Evolutionary conservation across 129 eudicot species (phyloP).

Genomic region (Flaveria sonorensis): DNA sequence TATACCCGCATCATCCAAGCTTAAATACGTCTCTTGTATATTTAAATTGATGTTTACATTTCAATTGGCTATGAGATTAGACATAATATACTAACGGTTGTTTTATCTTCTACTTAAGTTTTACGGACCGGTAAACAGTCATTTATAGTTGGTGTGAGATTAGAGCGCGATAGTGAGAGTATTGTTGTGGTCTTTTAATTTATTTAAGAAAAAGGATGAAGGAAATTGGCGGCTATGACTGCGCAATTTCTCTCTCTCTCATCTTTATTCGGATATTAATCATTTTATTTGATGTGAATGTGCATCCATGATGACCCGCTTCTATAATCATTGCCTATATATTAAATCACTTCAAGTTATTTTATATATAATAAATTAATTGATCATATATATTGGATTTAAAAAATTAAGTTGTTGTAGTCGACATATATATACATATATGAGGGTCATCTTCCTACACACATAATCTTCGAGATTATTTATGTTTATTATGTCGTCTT

Average conservation of each 20-base stretch:
- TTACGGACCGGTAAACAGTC: too few relatives aligned
- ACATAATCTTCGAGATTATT: slow-evolving; percentile 3
- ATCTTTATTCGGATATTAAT: slow-evolving; percentile 39
- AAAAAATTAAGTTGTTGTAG: not conserved
- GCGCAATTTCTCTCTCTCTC: slow-evolving; percentile 48
- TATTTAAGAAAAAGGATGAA: slow-evolving; percentile 10
- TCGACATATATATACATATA: not conserved
- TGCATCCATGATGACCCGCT: slow-evolving; percentile 35
- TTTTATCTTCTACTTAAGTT: too few relatives aligned
- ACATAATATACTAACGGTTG: too few relatives aligned
- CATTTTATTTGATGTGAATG: slow-evolving; percentile 37
- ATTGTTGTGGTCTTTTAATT: not conserved
- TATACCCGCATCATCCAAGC: too few relatives aligned
- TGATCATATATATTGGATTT: not conserved
- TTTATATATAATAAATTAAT: not conserved
- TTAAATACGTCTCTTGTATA: too few relatives aligned
- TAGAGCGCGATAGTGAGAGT: too few relatives aligned
- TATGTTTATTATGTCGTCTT: not conserved
- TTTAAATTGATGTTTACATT: too few relatives aligned
- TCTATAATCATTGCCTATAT: slow-evolving; percentile 37
- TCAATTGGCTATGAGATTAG: too few relatives aligned
- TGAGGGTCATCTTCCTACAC: not conserved
- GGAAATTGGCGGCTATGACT: slow-evolving; percentile 48
- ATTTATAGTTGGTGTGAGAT: too few relatives aligned
- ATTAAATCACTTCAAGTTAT: slow-evolving; percentile 16